A percentile compares a stretch with the other conserved stretches of the same genome.
phyloP scores from a whole-genome alignment of 371 early-diverging fungal genomes.

The Mucor velutinosus region DNA sequence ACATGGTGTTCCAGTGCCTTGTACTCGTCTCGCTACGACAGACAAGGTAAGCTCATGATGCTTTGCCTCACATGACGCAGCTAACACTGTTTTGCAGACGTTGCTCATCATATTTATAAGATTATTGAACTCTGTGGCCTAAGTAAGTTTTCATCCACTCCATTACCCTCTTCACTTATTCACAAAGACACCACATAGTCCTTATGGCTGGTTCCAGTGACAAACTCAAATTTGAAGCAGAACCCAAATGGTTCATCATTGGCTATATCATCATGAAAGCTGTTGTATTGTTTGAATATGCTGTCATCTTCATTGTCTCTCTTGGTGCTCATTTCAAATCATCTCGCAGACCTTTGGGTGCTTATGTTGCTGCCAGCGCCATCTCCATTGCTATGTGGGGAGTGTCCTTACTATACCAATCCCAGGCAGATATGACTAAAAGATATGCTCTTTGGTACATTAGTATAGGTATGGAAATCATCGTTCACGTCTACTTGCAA shows the following conservation, averaged over 20 bases:
- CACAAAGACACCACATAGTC: slow-evolving; percentile 6
- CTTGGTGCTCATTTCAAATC: slow-evolving; percentile 23
- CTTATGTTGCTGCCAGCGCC: slow-evolving; percentile 42
- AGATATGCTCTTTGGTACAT: slow-evolving; percentile 55
- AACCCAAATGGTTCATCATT: slow-evolving; percentile 44
- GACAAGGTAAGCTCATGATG: slow-evolving; percentile 17
- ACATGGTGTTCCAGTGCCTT: slow-evolving; percentile 62
- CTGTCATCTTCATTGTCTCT: slow-evolving; percentile 30
- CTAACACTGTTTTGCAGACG: slow-evolving; percentile 26
- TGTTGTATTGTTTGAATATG: slow-evolving; percentile 40
- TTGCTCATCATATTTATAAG: slow-evolving; percentile 52
- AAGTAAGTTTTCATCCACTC: slow-evolving; percentile 16
- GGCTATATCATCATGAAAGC: slow-evolving; percentile 58
- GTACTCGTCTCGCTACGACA: slow-evolving; percentile 50
- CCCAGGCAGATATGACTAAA: slow-evolving; percentile 16
- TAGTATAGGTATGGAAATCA: slow-evolving; percentile 49
- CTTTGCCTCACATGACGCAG: neutral
- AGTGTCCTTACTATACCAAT: slow-evolving; percentile 31
- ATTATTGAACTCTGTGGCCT: slow-evolving; percentile 48
- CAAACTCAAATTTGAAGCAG: slow-evolving; percentile 18
- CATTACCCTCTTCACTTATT: neutral
- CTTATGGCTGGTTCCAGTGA: slow-evolving; percentile 51
- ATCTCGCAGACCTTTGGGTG: slow-evolving; percentile 29
- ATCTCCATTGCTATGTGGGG: slow-evolving; percentile 57
- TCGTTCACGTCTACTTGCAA: slow-evolving; percentile 46